phyloP scores from a whole-genome alignment of 2,329 filamentous ascomycete genomes.

The Ceratocystiopsis minuta region DNA sequence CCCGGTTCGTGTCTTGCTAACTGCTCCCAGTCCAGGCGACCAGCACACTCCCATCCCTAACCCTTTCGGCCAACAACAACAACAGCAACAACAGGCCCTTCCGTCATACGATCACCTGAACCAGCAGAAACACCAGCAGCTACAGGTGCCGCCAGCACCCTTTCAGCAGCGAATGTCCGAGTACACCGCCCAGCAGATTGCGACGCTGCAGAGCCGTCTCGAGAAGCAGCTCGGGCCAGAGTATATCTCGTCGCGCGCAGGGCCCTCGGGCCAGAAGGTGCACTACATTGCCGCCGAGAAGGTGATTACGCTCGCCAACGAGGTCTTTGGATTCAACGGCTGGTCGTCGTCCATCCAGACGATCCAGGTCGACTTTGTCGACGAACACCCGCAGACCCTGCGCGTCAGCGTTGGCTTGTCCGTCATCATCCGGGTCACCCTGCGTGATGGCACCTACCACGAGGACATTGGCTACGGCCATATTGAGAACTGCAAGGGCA shows the following conservation, averaged over 20 bases:
- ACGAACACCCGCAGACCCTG: conserved; percentile 61
- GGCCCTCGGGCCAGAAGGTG: conserved; percentile 68
- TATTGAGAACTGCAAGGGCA: conserved; percentile 89
- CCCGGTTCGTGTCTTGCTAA: too few species aligned
- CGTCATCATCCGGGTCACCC: conserved; percentile 75
- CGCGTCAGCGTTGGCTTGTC: conserved; percentile 75
- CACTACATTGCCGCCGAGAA: conserved; percentile 95
- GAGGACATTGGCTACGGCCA: conserved; percentile 96
- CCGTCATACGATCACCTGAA: too few species aligned
- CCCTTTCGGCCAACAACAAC: neutral
- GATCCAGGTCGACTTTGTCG: conserved; percentile 87
- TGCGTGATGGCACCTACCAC: conserved; percentile 89
- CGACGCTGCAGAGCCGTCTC: conserved; percentile 67
- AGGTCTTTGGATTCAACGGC: conserved; percentile 92
- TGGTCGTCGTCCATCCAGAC: conserved; percentile 96
- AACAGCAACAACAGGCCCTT: conserved; percentile 1
- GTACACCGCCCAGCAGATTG: conserved; percentile 82
- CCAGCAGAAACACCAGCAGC: neutral
- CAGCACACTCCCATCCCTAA: neutral
- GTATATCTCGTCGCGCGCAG: conserved; percentile 75
- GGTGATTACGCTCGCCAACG: conserved; percentile 84
- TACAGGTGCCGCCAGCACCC: conserved; percentile 10
- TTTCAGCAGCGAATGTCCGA: conserved; percentile 40
- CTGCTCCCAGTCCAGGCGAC: neutral
- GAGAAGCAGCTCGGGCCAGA: conserved; percentile 92